These are phyloP conservation scores for Pulicaria dysenterica DNA, from an alignment of 129 eudicot genomes.

Conservation along the genomic window DNA sequence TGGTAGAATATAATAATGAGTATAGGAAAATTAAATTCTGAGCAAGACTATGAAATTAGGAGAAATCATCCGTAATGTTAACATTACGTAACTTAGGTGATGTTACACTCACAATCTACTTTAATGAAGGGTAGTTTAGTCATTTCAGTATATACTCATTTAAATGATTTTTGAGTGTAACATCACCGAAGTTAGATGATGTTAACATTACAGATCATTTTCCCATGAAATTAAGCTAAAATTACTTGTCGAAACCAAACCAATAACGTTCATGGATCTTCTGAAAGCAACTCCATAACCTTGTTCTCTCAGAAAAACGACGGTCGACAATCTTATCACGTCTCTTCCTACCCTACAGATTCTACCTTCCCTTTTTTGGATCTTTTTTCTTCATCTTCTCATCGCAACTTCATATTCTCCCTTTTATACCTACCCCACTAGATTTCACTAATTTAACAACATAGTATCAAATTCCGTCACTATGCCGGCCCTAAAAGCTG, in stretches of 20 bases:
- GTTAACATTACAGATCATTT: too few species aligned
- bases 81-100: too few species aligned
- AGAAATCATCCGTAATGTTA: too few species aligned
- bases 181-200: too few species aligned
- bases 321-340: too few species aligned
- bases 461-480: background rate
- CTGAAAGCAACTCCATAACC: background rate
- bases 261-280: constrained; percentile 2
- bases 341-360: background rate
- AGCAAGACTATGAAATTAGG: background rate
- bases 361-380: too few species aligned
- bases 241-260: constrained; percentile 13
- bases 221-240: background rate
- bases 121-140: too few species aligned
- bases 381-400: background rate
- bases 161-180: too few species aligned
- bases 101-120: too few species aligned
- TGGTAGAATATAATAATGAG: constrained; percentile 3
- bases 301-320: too few species aligned
- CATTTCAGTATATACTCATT: too few species aligned
- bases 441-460: too few species aligned
- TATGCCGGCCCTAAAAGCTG: constrained; percentile 62
- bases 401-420: background rate
- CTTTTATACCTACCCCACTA: background rate
- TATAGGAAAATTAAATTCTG: background rate